These are phyloP conservation scores for Ophiocordyceps robertsii DNA, from an alignment of 2,329 filamentous ascomycete genomes.

Conservation along the genomic window DNA sequence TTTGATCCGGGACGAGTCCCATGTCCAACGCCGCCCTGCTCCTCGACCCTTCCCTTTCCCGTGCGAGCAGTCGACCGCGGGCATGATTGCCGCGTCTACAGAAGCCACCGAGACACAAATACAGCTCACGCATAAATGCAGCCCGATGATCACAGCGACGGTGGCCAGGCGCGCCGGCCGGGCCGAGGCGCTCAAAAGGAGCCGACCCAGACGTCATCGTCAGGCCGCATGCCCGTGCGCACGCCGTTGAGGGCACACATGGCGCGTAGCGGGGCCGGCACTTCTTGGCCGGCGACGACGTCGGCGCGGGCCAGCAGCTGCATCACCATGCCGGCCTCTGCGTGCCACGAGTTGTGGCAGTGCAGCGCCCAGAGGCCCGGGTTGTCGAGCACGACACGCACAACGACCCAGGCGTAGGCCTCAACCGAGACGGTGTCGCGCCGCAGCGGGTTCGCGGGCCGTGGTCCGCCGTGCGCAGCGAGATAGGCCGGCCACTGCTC, in stretches of 20 bases:
- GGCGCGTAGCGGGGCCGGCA: slow-evolving; percentile 8
- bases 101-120: too few relatives aligned
- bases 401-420: slow-evolving; percentile 38
- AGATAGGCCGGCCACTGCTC: slow-evolving; percentile 12
- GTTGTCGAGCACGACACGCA: slow-evolving; percentile 43
- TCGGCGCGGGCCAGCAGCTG: slow-evolving; percentile 30
- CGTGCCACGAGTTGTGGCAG: slow-evolving; percentile 46
- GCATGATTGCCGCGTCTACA: too few relatives aligned
- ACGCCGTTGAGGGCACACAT: slow-evolving; percentile 18
- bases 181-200: slow-evolving; percentile 6
- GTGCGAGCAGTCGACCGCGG: too few relatives aligned
- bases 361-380: slow-evolving; percentile 45
- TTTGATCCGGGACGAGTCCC: too few relatives aligned
- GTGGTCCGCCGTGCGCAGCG: slow-evolving; percentile 6
- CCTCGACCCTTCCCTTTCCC: too few relatives aligned
- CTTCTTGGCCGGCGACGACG: slow-evolving; percentile 12
- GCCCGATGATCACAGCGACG: too few relatives aligned
- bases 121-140: too few relatives aligned
- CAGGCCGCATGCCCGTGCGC: slow-evolving; percentile 16
- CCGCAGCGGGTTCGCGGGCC: slow-evolving; percentile 17
- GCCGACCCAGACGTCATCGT: slow-evolving; percentile 24
- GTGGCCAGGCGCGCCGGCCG: neutral
- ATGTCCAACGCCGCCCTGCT: too few relatives aligned
- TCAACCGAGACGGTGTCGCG: slow-evolving; percentile 35
- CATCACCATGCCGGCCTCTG: slow-evolving; percentile 45